A percentile compares a stretch with the other conserved stretches of the same genome.
phyloP scores from a whole-genome alignment of 768 basidiomycete genomes.

The Mycena polygramma region DNA sequence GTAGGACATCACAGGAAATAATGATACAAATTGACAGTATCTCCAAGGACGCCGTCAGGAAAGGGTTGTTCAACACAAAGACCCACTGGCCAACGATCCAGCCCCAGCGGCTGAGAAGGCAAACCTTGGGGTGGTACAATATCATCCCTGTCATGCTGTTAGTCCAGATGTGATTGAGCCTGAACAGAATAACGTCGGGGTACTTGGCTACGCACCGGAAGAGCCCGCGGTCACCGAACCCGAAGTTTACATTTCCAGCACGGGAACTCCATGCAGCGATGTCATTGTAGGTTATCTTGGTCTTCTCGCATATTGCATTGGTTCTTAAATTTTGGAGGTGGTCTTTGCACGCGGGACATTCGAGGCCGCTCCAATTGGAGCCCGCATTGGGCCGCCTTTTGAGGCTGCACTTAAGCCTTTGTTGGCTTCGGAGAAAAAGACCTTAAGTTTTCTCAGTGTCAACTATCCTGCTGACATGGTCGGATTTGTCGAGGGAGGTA shows the following conservation, averaged over 20 bases:
- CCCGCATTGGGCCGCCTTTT: background rate
- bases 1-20: too few species aligned
- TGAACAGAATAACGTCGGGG: too few species aligned
- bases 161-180: too few species aligned
- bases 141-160: too few species aligned
- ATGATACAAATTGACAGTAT: too few species aligned
- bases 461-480: background rate
- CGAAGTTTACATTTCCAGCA: too few species aligned
- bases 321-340: background rate
- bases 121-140: too few species aligned
- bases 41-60: too few species aligned
- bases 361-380: background rate
- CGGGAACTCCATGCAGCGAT: background rate
- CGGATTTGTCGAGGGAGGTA: conserved; percentile 11
- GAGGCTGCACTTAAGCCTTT: background rate
- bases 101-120: too few species aligned
- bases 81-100: too few species aligned
- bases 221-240: background rate
- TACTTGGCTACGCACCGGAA: background rate
- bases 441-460: background rate
- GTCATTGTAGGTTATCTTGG: background rate
- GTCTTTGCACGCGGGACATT: conserved; percentile 8
- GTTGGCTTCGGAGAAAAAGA: background rate
- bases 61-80: too few species aligned
- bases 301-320: background rate